Conservation (phyloP, 1,139 yeast genomes). For the Lizanozyma gosingica region DNA sequence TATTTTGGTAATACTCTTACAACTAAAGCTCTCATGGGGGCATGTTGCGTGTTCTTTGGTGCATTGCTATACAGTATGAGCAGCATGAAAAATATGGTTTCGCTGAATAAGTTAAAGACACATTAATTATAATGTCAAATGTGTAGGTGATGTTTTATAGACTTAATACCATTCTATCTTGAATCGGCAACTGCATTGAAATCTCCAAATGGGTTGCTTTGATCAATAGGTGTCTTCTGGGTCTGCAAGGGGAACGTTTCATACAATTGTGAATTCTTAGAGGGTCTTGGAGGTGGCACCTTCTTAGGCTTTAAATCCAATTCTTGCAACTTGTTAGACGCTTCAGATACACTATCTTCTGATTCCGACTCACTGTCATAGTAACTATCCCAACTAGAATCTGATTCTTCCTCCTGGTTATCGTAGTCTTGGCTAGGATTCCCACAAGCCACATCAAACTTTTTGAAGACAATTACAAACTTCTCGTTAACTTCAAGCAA, state of each 20-base stretch:
- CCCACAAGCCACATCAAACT: conserved; percentile 31
- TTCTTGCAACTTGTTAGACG: conserved; percentile 11
- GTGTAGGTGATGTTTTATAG: no score
- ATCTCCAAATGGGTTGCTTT: conserved; percentile 39
- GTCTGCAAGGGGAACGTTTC: conserved; percentile 4
- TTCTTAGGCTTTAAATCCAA: conserved; percentile 2
- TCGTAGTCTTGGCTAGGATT: conserved; percentile 30
- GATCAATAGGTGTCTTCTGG: conserved; percentile 4
- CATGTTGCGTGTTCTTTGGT: conserved; percentile 43
- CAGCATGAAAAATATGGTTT: conserved; percentile 1
- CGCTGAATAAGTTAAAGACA: conserved; percentile 6
- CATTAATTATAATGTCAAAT: background rate
- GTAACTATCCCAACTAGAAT: conserved; percentile 21
- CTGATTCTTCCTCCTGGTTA: conserved; percentile 18
- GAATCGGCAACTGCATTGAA: conserved; percentile 16
- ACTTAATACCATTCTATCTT: no score
- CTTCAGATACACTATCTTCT: conserved; percentile 12
- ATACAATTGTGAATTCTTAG: background rate
- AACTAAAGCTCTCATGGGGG: conserved; percentile 34
- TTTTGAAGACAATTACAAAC: conserved; percentile 30
- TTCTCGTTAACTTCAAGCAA: conserved; percentile 37
- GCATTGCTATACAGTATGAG: conserved; percentile 34
- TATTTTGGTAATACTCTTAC: conserved; percentile 39
- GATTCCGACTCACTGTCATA: conserved; percentile 21
- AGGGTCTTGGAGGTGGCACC: conserved; percentile 6